Base-by-base conservation (phyloP, 768 basidiomycete genomes). In the Mycena vulgaris region DNA sequence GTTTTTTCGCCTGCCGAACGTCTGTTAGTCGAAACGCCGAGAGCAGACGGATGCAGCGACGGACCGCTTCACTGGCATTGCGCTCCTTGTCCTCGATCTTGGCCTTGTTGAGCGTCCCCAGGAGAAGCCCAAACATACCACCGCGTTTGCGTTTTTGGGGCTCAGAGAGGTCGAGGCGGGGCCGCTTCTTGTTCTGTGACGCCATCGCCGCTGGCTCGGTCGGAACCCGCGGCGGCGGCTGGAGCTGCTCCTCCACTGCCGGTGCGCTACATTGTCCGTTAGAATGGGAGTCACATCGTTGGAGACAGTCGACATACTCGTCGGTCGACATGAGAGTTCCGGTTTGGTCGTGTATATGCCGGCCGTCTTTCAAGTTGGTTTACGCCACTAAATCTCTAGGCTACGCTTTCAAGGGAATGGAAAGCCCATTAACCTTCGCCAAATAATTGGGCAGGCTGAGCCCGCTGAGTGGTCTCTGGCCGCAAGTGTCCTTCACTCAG, bases 41-140 rank as follows among this genome's bases (percentile, higher is more conserved):
- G 5, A 42, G 40, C n/a, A 59, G 64, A 59, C 45, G 21, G 25
- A n/a, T 28, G 53, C 23, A 60, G 45, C 30, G 42, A 80, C 82
- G 79, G 68, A 95, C 94, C 75, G 94, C 93, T 75, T 95, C 94
- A 80, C 93, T 94, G n/a, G 91, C 90, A 78, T 87, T 93, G 68
- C 93, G 86, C 84, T 93, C 90, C 78, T 93, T 92, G 80, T 94
- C 94, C 84, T 95, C 94, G 73, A 88, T 91, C 84, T 94, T 95
- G 72, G 94, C 94, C 85, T 93, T 93, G 83, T 92, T 93, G 70
- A 95, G 88, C 73, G 94, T 95, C 60, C 93, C 93, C 66, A 95
- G 81, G 72, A 95, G 84, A 73, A 95, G 85, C 70, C 93, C 94
- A 83, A 95, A 93, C 92, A 95, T 93, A 83, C 88, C 90, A 79